These are phyloP conservation scores for Clonostachys sp. DNA, from an alignment of 2,329 filamentous ascomycete species.

Conservation along the genomic window DNA sequence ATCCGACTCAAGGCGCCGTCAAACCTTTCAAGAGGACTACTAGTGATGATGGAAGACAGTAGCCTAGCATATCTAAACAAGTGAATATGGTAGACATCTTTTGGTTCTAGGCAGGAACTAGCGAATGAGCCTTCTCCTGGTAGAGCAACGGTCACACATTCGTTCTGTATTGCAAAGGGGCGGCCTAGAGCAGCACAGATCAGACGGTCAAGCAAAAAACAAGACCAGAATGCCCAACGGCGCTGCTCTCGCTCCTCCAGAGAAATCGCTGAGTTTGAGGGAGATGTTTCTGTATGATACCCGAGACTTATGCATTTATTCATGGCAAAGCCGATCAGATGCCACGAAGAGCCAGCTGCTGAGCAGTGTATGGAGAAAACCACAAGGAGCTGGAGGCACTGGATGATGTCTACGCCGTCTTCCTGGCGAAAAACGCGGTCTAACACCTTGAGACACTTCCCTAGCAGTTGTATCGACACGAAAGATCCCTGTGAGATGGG, in stretches of 20 bases:
- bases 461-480: conserved; percentile 5
- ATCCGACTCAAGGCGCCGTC: neutral
- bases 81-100: neutral
- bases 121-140: neutral
- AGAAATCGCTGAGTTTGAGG: neutral
- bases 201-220: conserved; percentile 4
- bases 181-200: conserved; percentile 4
- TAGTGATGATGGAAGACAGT: neutral
- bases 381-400: conserved; percentile 6
- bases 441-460: conserved; percentile 5
- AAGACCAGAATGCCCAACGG: conserved; percentile 6
- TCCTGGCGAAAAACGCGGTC: conserved; percentile 6
- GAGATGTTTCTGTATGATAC: conserved; percentile 1
- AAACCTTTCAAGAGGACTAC: neutral
- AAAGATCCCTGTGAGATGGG: conserved; percentile 7
- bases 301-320: conserved; percentile 5
- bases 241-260: conserved; percentile 3
- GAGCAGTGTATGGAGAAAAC: conserved; percentile 8
- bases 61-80: conserved; percentile 3
- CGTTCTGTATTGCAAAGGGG: conserved; percentile 3
- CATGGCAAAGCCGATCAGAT: conserved; percentile 8
- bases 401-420: conserved; percentile 7
- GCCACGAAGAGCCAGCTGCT: conserved; percentile 6
- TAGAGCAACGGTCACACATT: conserved; percentile 2
- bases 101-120: no score